Base-by-base conservation (phyloP, 768 basidiomycete genomes). In the Exsudoporus frostii region DNA sequence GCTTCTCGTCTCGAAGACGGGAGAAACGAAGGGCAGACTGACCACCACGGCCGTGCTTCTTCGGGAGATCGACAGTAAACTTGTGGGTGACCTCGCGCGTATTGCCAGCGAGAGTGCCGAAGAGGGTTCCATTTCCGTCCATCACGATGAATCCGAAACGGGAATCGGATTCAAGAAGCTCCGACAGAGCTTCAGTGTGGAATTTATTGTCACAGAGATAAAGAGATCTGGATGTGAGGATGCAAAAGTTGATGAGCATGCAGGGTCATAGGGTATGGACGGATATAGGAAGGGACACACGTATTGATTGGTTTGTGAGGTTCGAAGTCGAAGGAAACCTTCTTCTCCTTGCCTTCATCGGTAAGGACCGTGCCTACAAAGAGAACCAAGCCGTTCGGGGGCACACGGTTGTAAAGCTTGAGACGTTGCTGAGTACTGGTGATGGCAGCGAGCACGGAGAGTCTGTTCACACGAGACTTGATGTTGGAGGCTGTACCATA, bases 181-280 rank as follows among this genome's bases (percentile, higher is more conserved):
- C 97, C 27, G 92, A 90, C 22, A 99, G 81, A 0, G 94, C 95
- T 66, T 98, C 97, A 1, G 97, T 98, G 77, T 98, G 96, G 76
- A 99, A 99, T 71, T 97, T 98, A 79, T 97, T 98, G 80, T 98
- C 97, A 69, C 97, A 99, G 42, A 98, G 87, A 74, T 99, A 99
- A 46, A 99, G 84, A 13, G 97, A 98, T 17, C 92, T 95, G 68
- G 24, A 34, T 32, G 14, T 34, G 40, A 53, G 11, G 37, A 22
- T 20, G 36, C 7, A 15, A 38, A 17, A 24, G 38, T 33, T 22
- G 17, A 44, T 50, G 34, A 55, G 44, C 29, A 20, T 9, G 51
- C 9, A 27, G 15, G n/a, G 22, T 47, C 20, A 49, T 13, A 19
- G 22, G 29, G 41, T 11, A 38, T 14, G 27, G 5, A 22, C 7